Conservation (phyloP, 2,329 filamentous ascomycete species). For the Triangularia setosa region DNA sequence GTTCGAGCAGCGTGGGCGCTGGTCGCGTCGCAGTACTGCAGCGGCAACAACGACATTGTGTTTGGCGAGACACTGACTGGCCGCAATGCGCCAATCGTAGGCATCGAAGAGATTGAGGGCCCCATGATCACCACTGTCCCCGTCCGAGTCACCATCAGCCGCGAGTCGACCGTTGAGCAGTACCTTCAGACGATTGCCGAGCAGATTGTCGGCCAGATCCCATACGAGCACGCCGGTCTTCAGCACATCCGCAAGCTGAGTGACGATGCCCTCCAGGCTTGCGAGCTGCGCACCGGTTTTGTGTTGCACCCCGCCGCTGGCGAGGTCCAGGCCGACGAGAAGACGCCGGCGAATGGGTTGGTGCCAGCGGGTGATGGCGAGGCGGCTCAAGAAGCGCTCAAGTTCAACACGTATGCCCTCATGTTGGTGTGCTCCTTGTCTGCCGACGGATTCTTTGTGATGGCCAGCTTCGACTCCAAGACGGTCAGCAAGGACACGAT, state of each 20-base stretch:
- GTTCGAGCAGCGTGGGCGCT: slow-evolving; percentile 58
- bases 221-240: slow-evolving; percentile 61
- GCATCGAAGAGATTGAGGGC: slow-evolving; percentile 53
- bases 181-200: slow-evolving; percentile 34
- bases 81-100: slow-evolving; percentile 46
- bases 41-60: slow-evolving; percentile 48
- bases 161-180: slow-evolving; percentile 41
- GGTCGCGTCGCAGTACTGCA: slow-evolving; percentile 49
- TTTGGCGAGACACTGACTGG: slow-evolving; percentile 59
- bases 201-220: slow-evolving; percentile 38
- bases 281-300: slow-evolving; percentile 52
- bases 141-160: slow-evolving; percentile 46
- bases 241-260: slow-evolving; percentile 59
- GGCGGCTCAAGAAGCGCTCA: slow-evolving; percentile 56
- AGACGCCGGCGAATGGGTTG: slow-evolving; percentile 47
- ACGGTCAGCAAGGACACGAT: slow-evolving; percentile 36
- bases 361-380: slow-evolving; percentile 54
- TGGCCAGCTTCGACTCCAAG: slow-evolving; percentile 60
- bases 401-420: slow-evolving; percentile 57
- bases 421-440: slow-evolving; percentile 63
- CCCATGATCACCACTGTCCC: slow-evolving; percentile 61
- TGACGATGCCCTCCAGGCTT: slow-evolving; percentile 51
- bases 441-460: slow-evolving; percentile 51
- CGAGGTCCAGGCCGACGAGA: slow-evolving; percentile 23
- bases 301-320: slow-evolving; percentile 48